A percentile compares a stretch with the other conserved stretches of the same genome.
These are phyloP conservation scores for Ganoderma lingzhi DNA, from an alignment of 1,284 basidiomycete species.

Conservation along the genomic window DNA sequence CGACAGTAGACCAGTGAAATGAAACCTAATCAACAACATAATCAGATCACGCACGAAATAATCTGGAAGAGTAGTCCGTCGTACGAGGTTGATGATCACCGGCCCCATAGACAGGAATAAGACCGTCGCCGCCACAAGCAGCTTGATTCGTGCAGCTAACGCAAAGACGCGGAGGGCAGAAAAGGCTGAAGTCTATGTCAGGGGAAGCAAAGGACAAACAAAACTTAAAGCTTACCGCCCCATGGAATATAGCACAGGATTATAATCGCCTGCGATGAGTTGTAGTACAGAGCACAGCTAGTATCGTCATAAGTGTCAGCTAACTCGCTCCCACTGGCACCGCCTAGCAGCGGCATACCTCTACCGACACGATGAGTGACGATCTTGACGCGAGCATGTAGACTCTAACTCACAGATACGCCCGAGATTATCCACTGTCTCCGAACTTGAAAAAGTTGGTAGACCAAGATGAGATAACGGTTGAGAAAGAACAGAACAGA, in stretches of 20 bases:
- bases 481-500: slow-evolving; percentile 9
- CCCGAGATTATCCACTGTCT: background rate
- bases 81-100: slow-evolving; percentile 10
- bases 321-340: too few species aligned
- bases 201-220: background rate
- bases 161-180: slow-evolving; percentile 21
- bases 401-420: background rate
- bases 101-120: slow-evolving; percentile 8
- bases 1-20: background rate
- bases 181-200: slow-evolving; percentile 8
- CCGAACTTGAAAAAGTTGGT: background rate
- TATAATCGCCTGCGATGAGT: background rate
- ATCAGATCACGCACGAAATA: background rate
- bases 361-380: background rate
- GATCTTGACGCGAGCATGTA: background rate
- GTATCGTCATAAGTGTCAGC: background rate
- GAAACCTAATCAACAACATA: background rate
- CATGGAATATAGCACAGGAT: background rate
- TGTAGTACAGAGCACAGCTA: slow-evolving; percentile 9
- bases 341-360: background rate
- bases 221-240: background rate
- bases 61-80: background rate
- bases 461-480: slow-evolving; percentile 4
- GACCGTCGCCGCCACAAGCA: background rate
- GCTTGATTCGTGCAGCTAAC: background rate